phyloP scores from a whole-genome alignment of 495 filamentous ascomycete genomes.

The Aspergillus baeticus region DNA sequence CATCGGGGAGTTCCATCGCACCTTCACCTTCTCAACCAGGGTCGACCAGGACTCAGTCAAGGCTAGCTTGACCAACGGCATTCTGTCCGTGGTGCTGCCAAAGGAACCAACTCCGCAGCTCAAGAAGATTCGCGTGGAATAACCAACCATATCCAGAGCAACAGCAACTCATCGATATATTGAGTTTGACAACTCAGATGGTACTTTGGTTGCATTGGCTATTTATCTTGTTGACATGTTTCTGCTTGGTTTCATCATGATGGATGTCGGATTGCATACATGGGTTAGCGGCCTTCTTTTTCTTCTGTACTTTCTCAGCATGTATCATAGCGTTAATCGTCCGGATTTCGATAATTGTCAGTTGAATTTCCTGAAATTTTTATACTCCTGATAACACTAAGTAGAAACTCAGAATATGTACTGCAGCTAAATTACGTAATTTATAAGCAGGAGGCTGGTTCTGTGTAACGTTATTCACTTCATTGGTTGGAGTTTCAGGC shows the following conservation, averaged over 20 bases:
- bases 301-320: not conserved
- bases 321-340: conserved; percentile 4
- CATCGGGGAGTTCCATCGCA: conserved; percentile 75
- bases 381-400: no score
- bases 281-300: not conserved
- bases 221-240: not conserved
- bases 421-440: no score
- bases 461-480: no score
- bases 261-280: not conserved
- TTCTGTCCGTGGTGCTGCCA: conserved; percentile 70
- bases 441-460: no score
- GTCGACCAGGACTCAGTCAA: conserved; percentile 77
- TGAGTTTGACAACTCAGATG: not conserved
- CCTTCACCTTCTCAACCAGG: conserved; percentile 71
- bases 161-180: not conserved
- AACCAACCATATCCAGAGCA: conserved; percentile 13
- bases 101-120: conserved; percentile 60
- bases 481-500: no score
- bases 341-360: not conserved
- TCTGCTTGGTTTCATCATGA: not conserved
- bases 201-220: not conserved
- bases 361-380: not conserved
- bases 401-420: no score
- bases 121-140: conserved; percentile 59
- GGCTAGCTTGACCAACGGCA: conserved; percentile 73